Conservation (phyloP, 805 yeast species). For the Candida koratica region DNA sequence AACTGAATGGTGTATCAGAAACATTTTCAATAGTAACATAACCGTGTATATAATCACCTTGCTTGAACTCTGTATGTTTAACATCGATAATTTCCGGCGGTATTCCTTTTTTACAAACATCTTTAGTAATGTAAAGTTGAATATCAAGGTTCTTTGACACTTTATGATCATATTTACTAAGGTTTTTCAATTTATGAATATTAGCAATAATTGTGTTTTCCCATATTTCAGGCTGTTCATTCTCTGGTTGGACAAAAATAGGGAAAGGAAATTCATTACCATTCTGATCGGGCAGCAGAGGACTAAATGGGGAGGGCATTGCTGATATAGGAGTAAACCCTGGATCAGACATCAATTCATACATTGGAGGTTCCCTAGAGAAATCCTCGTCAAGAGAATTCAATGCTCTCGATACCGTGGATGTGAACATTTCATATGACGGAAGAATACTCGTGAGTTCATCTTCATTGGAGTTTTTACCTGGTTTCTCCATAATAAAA, state of each 20-base stretch:
- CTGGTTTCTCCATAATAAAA: no score
- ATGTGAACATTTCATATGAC: conserved; percentile 43
- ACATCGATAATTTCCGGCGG: conserved; percentile 34
- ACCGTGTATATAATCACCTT: conserved; percentile 43
- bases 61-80: conserved; percentile 30
- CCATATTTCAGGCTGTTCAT: conserved; percentile 24
- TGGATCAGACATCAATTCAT: conserved; percentile 25
- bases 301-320: conserved; percentile 16
- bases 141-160: conserved; percentile 29
- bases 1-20: conserved; percentile 29
- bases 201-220: conserved; percentile 42
- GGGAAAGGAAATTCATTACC: conserved; percentile 19
- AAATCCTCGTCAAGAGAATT: conserved; percentile 38
- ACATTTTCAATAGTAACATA: conserved; percentile 36
- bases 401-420: conserved; percentile 36
- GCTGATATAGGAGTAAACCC: conserved; percentile 16
- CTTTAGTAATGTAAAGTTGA: conserved; percentile 33
- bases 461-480: conserved; percentile 15
- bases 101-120: conserved; percentile 39
- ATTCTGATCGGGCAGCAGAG: conserved; percentile 5
- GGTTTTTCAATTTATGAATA: conserved; percentile 36
- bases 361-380: conserved; percentile 38
- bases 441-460: conserved; percentile 36
- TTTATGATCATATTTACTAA: conserved; percentile 26
- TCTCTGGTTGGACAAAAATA: conserved; percentile 6